Evolutionary conservation across 2,329 filamentous ascomycete genomes (phyloP).

Genomic region (Pseudogymnoascus sp.): DNA sequence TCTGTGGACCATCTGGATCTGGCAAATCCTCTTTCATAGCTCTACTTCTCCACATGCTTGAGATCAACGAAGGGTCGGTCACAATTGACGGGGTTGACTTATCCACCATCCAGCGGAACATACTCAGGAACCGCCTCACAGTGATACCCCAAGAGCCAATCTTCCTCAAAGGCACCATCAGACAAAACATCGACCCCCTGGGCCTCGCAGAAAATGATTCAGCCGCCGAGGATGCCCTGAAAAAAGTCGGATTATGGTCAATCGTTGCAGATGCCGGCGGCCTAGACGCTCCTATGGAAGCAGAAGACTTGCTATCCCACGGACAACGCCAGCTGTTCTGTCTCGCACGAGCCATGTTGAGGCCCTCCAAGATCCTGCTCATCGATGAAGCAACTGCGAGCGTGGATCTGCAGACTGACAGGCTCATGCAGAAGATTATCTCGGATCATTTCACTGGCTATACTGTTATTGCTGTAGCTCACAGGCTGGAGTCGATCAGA

Average conservation of each 20-base stretch:
- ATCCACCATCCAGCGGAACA: constrained; percentile 32
- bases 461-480: constrained; percentile 36
- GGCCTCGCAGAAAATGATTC: constrained; percentile 28
- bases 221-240: constrained; percentile 35
- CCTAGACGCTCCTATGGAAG: constrained; percentile 29
- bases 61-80: constrained; percentile 35
- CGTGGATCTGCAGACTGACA: constrained; percentile 45
- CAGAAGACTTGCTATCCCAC: constrained; percentile 31
- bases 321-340: constrained; percentile 42
- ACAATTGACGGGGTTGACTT: constrained; percentile 38
- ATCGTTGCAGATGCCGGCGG: constrained; percentile 32
- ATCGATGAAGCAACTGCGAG: constrained; percentile 27
- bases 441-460: constrained; percentile 40
- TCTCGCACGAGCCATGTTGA: constrained; percentile 38
- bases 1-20: constrained; percentile 46
- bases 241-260: constrained; percentile 36
- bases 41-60: constrained; percentile 40
- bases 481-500: constrained; percentile 31
- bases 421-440: constrained; percentile 44
- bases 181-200: constrained; percentile 40
- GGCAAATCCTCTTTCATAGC: constrained; percentile 44
- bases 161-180: constrained; percentile 37
- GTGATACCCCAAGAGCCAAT: constrained; percentile 43
- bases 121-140: constrained; percentile 36
- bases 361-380: constrained; percentile 28